Percentiles rank a stretch among this genome's conserved stretches.
These are phyloP conservation scores for Lipomyces mesembrius DNA, from an alignment of 805 yeast species.

Conservation along the genomic window DNA sequence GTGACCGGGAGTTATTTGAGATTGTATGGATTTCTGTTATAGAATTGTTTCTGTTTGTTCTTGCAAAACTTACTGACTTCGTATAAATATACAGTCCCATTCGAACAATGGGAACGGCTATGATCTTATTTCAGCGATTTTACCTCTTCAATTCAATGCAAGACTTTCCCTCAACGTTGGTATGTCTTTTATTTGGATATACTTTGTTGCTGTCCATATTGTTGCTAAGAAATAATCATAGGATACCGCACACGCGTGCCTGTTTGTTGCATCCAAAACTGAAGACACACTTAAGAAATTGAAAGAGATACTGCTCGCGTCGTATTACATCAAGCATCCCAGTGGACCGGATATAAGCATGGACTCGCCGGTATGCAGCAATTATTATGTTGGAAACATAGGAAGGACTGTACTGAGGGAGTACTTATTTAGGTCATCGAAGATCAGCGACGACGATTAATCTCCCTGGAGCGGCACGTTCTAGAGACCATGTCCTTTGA, in stretches of 20 bases:
- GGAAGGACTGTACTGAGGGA: not conserved
- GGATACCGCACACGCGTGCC: constrained; percentile 68
- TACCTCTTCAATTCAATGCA: constrained; percentile 35
- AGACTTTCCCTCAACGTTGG: constrained; percentile 28
- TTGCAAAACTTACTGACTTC: constrained; percentile 3
- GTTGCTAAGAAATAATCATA: constrained; percentile 25
- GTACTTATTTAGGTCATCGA: constrained; percentile 27
- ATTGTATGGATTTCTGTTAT: constrained; percentile 25
- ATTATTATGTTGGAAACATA: constrained; percentile 46
- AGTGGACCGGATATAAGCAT: constrained; percentile 25
- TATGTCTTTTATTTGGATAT: not conserved
- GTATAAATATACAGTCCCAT: constrained; percentile 31
- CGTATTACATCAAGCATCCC: constrained; percentile 50
- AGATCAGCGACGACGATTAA: constrained; percentile 53
- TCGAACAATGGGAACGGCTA: constrained; percentile 39
- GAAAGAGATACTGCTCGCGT: constrained; percentile 61
- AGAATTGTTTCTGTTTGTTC: not conserved
- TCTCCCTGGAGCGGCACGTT: constrained; percentile 66
- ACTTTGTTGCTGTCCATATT: not conserved
- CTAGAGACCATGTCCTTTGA: constrained; percentile 78
- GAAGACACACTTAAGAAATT: constrained; percentile 81
- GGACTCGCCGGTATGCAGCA: constrained; percentile 31
- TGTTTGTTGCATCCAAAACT: constrained; percentile 71
- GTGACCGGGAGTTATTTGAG: constrained; percentile 24
- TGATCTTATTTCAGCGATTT: constrained; percentile 38